Evolutionary conservation across 2,329 filamentous ascomycete species (phyloP).

Genomic region (Aspergillus texensis): DNA sequence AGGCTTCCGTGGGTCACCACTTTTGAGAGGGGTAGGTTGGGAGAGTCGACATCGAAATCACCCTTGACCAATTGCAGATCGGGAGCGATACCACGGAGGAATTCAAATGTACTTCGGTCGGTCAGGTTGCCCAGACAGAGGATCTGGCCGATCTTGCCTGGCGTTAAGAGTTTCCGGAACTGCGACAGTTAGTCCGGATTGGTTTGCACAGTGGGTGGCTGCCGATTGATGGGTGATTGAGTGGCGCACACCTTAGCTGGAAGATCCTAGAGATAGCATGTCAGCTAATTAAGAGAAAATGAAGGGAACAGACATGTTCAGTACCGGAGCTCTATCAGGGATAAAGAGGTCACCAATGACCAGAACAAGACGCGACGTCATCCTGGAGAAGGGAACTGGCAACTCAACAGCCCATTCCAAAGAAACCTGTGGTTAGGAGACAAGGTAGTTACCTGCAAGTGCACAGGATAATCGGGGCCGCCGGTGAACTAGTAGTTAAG

Average conservation of each 20-base stretch:
- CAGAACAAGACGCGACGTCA: constrained; percentile 86
- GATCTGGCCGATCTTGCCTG: constrained; percentile 80
- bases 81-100: constrained; percentile 73
- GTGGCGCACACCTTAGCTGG: constrained; percentile 71
- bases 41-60: constrained; percentile 70
- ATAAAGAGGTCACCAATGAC: constrained; percentile 94
- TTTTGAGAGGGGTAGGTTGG: constrained; percentile 66
- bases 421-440: not conserved
- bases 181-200: constrained; percentile 39
- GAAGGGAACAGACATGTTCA: constrained; percentile 17
- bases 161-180: constrained; percentile 84
- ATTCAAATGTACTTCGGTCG: constrained; percentile 78
- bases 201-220: constrained; percentile 7
- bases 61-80: constrained; percentile 72
- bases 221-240: not conserved
- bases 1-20: constrained; percentile 70
- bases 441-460: not conserved
- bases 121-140: constrained; percentile 80
- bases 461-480: constrained; percentile 2
- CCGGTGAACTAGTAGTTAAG: constrained; percentile 11
- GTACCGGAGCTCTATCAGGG: constrained; percentile 80
- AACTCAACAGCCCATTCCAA: constrained; percentile 35
- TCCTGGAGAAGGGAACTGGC: constrained; percentile 37
- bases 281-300: constrained; percentile 23
- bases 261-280: constrained; percentile 62